Evolutionary conservation across 179 eudicot genomes (phyloP).

Genomic region (Spergularia azorica): DNA sequence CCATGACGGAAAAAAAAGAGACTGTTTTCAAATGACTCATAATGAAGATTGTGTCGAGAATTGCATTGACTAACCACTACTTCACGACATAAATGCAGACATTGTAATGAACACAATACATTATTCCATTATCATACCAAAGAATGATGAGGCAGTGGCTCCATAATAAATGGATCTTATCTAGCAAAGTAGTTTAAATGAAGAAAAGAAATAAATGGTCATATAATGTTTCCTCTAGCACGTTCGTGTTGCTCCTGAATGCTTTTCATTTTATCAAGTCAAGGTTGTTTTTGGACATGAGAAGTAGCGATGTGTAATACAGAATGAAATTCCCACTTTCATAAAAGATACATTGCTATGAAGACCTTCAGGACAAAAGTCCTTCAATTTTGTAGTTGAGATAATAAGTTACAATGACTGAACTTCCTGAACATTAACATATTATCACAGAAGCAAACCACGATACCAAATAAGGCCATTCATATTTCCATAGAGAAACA

Average conservation of each 20-base stretch:
- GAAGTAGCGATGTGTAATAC: not conserved
- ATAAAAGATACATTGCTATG: not conserved
- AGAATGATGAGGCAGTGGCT: too few relatives aligned
- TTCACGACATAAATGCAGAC: too few relatives aligned
- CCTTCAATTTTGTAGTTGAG: not conserved
- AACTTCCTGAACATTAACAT: not conserved
- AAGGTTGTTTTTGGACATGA: not conserved
- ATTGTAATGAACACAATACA: too few relatives aligned
- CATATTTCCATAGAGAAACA: constrained; percentile 1
- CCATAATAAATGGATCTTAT: too few relatives aligned
- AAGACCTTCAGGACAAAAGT: not conserved
- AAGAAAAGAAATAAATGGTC: too few relatives aligned
- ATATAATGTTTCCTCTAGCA: too few relatives aligned
- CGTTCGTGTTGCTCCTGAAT: not conserved
- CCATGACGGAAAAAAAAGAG: too few relatives aligned
- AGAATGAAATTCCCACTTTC: not conserved
- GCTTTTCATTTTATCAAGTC: not conserved
- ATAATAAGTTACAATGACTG: not conserved
- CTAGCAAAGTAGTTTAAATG: too few relatives aligned
- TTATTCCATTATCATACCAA: too few relatives aligned
- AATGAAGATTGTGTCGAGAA: too few relatives aligned
- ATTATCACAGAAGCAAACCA: not conserved
- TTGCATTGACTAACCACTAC: too few relatives aligned
- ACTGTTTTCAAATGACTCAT: too few relatives aligned
- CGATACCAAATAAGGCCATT: not conserved